Base-by-base conservation (phyloP, 345 rosid genomes). In the Noccaea caerulescens region DNA sequence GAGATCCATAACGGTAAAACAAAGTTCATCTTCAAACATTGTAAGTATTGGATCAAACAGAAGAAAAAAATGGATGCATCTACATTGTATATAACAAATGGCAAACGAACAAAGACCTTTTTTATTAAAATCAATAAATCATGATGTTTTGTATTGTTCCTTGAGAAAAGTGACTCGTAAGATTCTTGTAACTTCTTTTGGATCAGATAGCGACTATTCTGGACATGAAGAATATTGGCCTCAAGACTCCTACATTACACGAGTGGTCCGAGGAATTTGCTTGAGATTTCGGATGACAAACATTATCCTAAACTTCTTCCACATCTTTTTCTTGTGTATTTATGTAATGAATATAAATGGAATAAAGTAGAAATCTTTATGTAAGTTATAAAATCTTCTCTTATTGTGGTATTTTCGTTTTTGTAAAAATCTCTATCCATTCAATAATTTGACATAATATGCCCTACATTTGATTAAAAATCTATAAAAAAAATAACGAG, bases 191-290 rank as follows among this genome's bases (percentile, higher is more conserved):
- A 70, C 67, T 10, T 76, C 3, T 33, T 25, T 76, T 70, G 72
- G 76, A 77, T 51, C 89, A 92, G 23, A 1, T 20, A 20, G 95
- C 88, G 54, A 92, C 87, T 77, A 71, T 92, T 34, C 72, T 72
- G 7, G 98, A 92, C 90, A 90, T 87, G 91, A 77, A 80, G 83
- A 89, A 89, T 47, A 65, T 88, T 6, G 94, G 92, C 58, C 87
- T 88, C 53, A 77, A 81, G 33, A 77, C 87, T 34, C 84, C 79
- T 53, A 80, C 90, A 10, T 72, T 90, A 49, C 79, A 80, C 63
- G 91, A 90, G 58, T 90, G 97, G 94, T 77, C 77, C 14, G 70
- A 80, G 49, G 64, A 60, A 11, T 37, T 14, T 47, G 62, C 70
- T 58, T 63, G 62, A 69, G 50, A 43, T 53, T 55, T 69, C 32